phyloP scores from a whole-genome alignment of 441 rosid genomes.

The Populus trichocarpa region DNA sequence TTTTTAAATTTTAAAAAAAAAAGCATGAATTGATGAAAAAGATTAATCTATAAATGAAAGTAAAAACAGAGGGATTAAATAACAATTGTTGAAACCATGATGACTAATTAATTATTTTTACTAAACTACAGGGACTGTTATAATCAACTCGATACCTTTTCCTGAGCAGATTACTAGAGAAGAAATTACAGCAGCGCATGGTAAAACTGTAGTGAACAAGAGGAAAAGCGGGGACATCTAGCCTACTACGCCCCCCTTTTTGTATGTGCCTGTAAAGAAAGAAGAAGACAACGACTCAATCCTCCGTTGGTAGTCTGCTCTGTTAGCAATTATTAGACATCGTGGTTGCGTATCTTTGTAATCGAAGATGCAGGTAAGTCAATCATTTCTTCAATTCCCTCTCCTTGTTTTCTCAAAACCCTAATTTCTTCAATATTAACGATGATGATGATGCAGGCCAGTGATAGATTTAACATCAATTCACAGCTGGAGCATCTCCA shows the following conservation, averaged over 20 bases:
- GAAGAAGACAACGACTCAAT: neutral
- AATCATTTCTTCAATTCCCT: neutral
- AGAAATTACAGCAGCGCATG: neutral
- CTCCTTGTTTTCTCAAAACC: neutral
- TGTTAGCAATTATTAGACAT: neutral
- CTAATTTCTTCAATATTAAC: neutral
- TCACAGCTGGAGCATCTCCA: slow-evolving; percentile 98
- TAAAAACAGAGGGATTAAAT: neutral
- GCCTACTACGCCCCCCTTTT: neutral
- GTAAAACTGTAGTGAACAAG: neutral
- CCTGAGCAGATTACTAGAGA: no score
- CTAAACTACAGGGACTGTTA: neutral
- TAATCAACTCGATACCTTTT: neutral
- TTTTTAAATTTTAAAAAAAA: no score
- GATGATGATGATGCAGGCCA: slow-evolving; percentile 50
- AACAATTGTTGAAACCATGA: neutral
- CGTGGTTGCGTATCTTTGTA: no score
- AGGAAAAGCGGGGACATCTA: neutral
- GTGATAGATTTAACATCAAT: slow-evolving; percentile 95
- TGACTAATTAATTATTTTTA: neutral
- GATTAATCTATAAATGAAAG: no score
- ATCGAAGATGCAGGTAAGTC: slow-evolving; percentile 13
- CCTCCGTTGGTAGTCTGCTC: neutral
- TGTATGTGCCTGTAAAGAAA: neutral
- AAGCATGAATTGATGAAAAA: neutral